These are phyloP conservation scores for Coemansia sp. DNA, from an alignment of 192 early-diverging fungal species.

Conservation along the genomic window DNA sequence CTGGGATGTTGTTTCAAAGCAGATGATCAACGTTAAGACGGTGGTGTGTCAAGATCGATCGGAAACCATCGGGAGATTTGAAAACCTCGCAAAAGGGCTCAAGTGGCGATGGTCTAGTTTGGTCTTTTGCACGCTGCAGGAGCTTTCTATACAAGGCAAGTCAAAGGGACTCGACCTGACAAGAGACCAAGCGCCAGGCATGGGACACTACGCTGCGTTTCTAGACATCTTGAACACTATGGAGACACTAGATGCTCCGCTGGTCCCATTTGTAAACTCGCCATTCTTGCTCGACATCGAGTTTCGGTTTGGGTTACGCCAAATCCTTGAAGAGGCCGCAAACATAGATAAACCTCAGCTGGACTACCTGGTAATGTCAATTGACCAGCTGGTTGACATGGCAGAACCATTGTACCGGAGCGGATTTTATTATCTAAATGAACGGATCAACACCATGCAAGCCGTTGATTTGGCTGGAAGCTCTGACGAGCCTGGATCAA, in stretches of 20 bases:
- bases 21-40: constrained; percentile 11
- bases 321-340: constrained; percentile 49
- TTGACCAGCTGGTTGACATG: constrained; percentile 70
- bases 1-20: constrained; percentile 30
- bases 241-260: constrained; percentile 55
- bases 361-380: constrained; percentile 62
- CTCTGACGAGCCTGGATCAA: constrained; percentile 5
- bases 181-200: constrained; percentile 14
- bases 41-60: neutral
- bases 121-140: constrained; percentile 9
- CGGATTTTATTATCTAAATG: constrained; percentile 9
- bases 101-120: constrained; percentile 54
- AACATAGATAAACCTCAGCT: constrained; percentile 58
- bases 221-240: constrained; percentile 65
- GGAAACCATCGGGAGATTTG: constrained; percentile 4
- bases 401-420: constrained; percentile 47
- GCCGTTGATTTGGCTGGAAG: neutral
- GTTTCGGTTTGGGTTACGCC: constrained; percentile 64
- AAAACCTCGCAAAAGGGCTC: constrained; percentile 28
- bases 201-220: constrained; percentile 31
- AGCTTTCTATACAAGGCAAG: constrained; percentile 22
- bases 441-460: neutral
- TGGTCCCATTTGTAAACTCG: constrained; percentile 64
- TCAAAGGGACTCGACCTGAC: neutral
- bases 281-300: constrained; percentile 86